Evolutionary conservation across 1,284 basidiomycete genomes (phyloP).

Genomic region (Takashimella koratensis): DNA sequence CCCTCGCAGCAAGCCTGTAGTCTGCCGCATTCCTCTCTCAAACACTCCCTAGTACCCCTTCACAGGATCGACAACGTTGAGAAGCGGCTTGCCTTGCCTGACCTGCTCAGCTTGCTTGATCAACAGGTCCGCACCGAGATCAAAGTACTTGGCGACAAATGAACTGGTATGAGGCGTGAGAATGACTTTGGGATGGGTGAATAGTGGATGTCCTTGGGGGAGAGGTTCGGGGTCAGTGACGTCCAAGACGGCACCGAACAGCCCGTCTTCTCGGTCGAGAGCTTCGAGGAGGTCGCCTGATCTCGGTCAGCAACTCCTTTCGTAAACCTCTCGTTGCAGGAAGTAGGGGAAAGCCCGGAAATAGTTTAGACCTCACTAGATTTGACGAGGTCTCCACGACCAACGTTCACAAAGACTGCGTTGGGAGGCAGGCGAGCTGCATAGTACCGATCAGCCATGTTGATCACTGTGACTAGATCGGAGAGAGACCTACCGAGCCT

Average conservation of each 20-base stretch:
- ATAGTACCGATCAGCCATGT: neutral
- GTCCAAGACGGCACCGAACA: constrained; percentile 15
- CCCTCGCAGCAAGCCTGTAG: no score
- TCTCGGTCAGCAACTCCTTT: neutral
- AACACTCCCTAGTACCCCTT: constrained; percentile 21
- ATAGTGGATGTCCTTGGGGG: constrained; percentile 13
- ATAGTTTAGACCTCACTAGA: no score
- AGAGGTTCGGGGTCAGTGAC: constrained; percentile 26
- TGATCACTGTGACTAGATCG: neutral
- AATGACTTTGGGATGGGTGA: constrained; percentile 12
- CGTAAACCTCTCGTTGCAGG: no score
- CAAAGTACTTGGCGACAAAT: constrained; percentile 11
- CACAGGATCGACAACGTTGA: constrained; percentile 13
- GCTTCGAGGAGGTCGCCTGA: constrained; percentile 16
- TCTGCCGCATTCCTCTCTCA: no score
- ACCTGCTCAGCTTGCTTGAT: constrained; percentile 25
- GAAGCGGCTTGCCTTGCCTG: constrained; percentile 4
- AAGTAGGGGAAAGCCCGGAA: no score
- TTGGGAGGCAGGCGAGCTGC: constrained; percentile 9
- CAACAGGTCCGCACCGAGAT: constrained; percentile 25
- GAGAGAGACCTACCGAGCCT: no score
- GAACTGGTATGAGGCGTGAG: constrained; percentile 15
- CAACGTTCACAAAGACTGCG: constrained; percentile 20
- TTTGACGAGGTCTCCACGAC: constrained; percentile 15
- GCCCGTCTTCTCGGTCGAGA: no score